Conservation (phyloP, 148 eudicot genomes). For the Fallopia convolvulus region DNA sequence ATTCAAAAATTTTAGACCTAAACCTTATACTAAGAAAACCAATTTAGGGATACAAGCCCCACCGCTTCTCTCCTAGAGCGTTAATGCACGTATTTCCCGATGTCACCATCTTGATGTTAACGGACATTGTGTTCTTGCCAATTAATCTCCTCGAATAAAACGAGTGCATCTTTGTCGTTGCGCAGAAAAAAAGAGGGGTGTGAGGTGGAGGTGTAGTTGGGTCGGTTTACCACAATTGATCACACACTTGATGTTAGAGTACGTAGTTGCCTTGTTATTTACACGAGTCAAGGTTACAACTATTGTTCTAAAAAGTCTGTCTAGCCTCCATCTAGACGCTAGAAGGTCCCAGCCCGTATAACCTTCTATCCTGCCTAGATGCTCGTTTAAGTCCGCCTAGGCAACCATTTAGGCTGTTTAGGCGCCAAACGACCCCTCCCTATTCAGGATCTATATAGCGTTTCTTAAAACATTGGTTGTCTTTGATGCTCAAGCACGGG, state of each 20-base stretch:
- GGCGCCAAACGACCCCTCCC: too few species aligned
- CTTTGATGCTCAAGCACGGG: slow-evolving; percentile 10
- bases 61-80: not conserved
- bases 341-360: too few species aligned
- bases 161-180: not conserved
- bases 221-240: slow-evolving; percentile 9
- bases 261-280: not conserved
- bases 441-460: too few species aligned
- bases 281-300: not conserved
- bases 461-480: too few species aligned
- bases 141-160: too few species aligned
- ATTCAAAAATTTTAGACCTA: too few species aligned
- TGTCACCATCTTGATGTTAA: not conserved
- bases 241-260: not conserved
- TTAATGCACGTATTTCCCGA: not conserved
- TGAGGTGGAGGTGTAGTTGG: not conserved
- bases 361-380: too few species aligned
- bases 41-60: not conserved
- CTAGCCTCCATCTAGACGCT: too few species aligned
- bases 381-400: too few species aligned
- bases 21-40: too few species aligned
- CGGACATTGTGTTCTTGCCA: not conserved
- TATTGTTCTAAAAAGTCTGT: too few species aligned
- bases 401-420: too few species aligned
- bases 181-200: not conserved